Conservation (phyloP, 495 filamentous ascomycete species). For the Clavariopsis aquatica region DNA sequence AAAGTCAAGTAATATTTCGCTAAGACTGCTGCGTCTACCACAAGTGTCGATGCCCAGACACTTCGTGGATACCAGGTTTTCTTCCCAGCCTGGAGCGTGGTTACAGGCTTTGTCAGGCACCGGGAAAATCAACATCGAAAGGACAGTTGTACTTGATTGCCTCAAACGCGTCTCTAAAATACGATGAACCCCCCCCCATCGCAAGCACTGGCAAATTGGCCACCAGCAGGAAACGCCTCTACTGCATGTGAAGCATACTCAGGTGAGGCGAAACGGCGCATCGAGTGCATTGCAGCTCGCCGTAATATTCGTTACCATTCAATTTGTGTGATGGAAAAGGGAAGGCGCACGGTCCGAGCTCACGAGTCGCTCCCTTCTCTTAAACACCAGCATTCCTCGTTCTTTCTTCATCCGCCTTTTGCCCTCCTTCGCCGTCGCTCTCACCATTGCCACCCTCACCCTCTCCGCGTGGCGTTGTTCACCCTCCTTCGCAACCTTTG, state of each 20-base stretch:
- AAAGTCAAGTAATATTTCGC: too few relatives aligned
- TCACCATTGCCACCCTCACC: constrained; percentile 20
- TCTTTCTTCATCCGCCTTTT: constrained; percentile 24
- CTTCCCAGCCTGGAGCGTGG: too few relatives aligned
- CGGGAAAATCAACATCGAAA: background rate
- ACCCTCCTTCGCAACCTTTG: constrained; percentile 24
- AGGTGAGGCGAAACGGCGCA: background rate
- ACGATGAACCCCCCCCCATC: too few relatives aligned
- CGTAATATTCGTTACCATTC: background rate
- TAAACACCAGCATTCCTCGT: constrained; percentile 38
- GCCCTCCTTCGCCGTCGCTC: constrained; percentile 2
- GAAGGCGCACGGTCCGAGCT: background rate
- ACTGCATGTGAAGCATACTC: background rate
- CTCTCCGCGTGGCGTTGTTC: constrained; percentile 46
- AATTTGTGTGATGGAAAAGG: background rate
- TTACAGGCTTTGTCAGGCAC: constrained; percentile 12
- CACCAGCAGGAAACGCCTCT: background rate
- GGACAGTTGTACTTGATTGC: too few relatives aligned
- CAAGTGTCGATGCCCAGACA: too few relatives aligned
- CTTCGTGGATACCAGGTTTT: too few relatives aligned
- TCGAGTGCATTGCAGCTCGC: background rate
- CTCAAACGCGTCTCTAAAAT: too few relatives aligned
- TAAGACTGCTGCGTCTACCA: too few relatives aligned
- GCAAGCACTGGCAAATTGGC: background rate
- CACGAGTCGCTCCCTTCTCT: constrained; percentile 37